phyloP scores from a whole-genome alignment of 768 basidiomycete species.

The Pleurotus tuoliensis region DNA sequence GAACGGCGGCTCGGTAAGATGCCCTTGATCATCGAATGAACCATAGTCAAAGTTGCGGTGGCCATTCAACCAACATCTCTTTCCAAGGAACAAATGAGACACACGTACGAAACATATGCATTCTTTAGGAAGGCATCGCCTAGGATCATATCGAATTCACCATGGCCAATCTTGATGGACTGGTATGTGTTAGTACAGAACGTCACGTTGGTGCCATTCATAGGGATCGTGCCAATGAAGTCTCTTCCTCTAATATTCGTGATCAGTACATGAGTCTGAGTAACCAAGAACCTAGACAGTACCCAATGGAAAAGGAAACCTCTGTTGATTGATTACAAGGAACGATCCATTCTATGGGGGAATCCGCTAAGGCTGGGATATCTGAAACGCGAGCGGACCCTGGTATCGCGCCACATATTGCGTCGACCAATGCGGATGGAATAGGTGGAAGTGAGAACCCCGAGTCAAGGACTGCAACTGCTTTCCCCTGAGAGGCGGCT shows the following conservation, averaged over 20 bases:
- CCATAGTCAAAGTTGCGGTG: conserved; percentile 54
- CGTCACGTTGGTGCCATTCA: conserved; percentile 24
- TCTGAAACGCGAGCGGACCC: conserved; percentile 40
- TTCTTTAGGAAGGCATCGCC: conserved; percentile 69
- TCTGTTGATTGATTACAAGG: conserved; percentile 66
- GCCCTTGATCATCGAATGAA: conserved; percentile 46
- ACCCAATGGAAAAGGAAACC: conserved; percentile 62
- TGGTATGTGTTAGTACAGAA: conserved; percentile 26
- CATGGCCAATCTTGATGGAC: conserved; percentile 36
- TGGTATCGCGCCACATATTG: conserved; percentile 53
- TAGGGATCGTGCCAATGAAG: conserved; percentile 19
- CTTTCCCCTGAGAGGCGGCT: conserved; percentile 30
- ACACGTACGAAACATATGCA: conserved; percentile 11
- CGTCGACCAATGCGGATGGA: conserved; percentile 42
- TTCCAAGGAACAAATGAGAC: neutral
- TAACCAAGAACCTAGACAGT: conserved; percentile 13
- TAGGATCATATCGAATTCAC: conserved; percentile 60
- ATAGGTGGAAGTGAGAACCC: conserved; percentile 69
- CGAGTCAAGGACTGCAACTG: conserved; percentile 64
- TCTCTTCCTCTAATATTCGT: conserved; percentile 29
- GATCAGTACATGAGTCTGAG: neutral
- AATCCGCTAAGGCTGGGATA: conserved; percentile 19
- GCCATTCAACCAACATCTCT: conserved; percentile 31
- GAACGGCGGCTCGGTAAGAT: conserved; percentile 43
- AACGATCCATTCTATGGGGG: conserved; percentile 51